Percentiles rank a stretch among this genome's conserved stretches.
Conservation (phyloP, 495 filamentous ascomycete genomes). For the Parmelia sp. region DNA sequence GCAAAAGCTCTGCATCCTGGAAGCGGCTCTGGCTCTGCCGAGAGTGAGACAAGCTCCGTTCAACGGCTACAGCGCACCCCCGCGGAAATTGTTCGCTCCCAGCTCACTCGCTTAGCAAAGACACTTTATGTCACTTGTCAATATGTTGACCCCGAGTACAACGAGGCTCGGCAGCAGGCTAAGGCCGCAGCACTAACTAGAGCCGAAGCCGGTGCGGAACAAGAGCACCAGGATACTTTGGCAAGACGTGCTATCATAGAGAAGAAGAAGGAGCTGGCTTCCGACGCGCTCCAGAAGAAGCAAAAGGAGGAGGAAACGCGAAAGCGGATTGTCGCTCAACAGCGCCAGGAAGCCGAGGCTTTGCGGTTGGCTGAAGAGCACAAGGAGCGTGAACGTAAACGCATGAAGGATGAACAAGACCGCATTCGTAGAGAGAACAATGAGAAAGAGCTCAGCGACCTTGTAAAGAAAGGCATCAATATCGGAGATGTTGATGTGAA, state of each 20-base stretch:
- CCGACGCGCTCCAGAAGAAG: conserved; percentile 71
- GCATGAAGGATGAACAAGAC: conserved; percentile 82
- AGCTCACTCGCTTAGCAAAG: conserved; percentile 85
- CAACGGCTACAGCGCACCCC: conserved; percentile 96
- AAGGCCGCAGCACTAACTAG: conserved; percentile 74
- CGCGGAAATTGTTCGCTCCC: conserved; percentile 93
- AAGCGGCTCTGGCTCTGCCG: conserved; percentile 79
- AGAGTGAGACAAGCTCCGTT: conserved; percentile 75
- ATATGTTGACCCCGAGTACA: conserved; percentile 88
- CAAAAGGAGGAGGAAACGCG: conserved; percentile 87
- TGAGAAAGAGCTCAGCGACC: conserved; percentile 90
- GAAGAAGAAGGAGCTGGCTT: conserved; percentile 91
- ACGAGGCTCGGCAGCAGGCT: conserved; percentile 66
- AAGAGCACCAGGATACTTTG: conserved; percentile 85
- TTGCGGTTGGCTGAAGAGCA: conserved; percentile 85
- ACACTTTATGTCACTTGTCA: conserved; percentile 86
- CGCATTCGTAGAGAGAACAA: conserved; percentile 89
- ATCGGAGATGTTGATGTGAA: conserved; percentile 68
- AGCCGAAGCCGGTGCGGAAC: conserved; percentile 76
- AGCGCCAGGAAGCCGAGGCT: conserved; percentile 79
- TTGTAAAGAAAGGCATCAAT: conserved; percentile 87
- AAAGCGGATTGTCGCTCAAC: conserved; percentile 76
- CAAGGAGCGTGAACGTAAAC: conserved; percentile 79
- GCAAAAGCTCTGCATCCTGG: conserved; percentile 87
- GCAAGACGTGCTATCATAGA: conserved; percentile 86